Evolutionary conservation across 2,329 filamentous ascomycete genomes (phyloP).

Genomic region (Monilinia fructigena): DNA sequence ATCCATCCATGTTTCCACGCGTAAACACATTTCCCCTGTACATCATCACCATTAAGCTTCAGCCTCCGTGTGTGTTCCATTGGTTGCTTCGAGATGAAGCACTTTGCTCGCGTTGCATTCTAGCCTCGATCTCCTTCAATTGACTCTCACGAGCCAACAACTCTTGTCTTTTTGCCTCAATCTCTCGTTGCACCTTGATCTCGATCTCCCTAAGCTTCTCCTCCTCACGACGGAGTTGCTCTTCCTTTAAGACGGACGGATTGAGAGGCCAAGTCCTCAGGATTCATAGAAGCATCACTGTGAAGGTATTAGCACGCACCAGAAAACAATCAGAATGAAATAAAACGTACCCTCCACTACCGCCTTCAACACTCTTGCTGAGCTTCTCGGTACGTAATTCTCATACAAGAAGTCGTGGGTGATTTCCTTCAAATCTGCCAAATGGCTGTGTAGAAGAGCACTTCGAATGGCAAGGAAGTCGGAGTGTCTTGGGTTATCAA

Average conservation of each 20-base stretch:
- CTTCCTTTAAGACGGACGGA: slow-evolving; percentile 99
- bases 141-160: slow-evolving; percentile 95
- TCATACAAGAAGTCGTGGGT: slow-evolving; percentile 99
- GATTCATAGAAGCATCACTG: slow-evolving; percentile 90
- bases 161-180: slow-evolving; percentile 99
- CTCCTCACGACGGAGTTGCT: slow-evolving; percentile 97
- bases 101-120: slow-evolving; percentile 86
- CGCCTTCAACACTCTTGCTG: slow-evolving; percentile 96
- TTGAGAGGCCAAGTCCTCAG: slow-evolving; percentile 93
- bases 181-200: slow-evolving; percentile 98
- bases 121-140: slow-evolving; percentile 96
- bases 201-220: slow-evolving; percentile 99
- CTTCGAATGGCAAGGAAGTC: slow-evolving; percentile 98
- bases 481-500: slow-evolving; percentile 97
- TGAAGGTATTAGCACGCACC: slow-evolving; percentile 34
- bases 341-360: slow-evolving; percentile 75
- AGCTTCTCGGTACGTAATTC: slow-evolving; percentile 99
- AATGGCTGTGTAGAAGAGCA: slow-evolving; percentile 92
- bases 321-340: slow-evolving; percentile 33
- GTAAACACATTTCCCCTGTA: slow-evolving; percentile 24
- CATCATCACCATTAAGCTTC: slow-evolving; percentile 31
- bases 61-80: slow-evolving; percentile 33
- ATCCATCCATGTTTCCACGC: slow-evolving; percentile 26
- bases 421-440: slow-evolving; percentile 98
- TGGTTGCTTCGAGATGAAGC: slow-evolving; percentile 44